Base-by-base conservation (phyloP, 768 basidiomycete species). In the Tephrocybe sp. region DNA sequence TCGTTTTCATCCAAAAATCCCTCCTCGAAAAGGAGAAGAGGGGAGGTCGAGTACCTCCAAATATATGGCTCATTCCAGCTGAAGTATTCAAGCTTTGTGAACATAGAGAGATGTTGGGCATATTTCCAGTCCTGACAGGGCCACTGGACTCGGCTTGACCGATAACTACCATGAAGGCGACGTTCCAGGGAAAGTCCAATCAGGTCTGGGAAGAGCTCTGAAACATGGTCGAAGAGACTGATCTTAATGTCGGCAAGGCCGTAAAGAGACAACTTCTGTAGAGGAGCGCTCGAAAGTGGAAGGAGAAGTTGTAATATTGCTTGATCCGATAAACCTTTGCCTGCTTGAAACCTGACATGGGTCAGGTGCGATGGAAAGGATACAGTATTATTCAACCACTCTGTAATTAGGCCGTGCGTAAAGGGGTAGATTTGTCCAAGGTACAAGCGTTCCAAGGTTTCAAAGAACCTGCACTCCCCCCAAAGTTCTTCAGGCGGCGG, bases 191-290 rank as follows among this genome's bases (percentile, higher is more conserved):
- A 43, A 11, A 50, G 41, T 7, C 31, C 40, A 5, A 27, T 37
- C 24, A 50, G 41, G 25, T 30, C 27, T 0, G 49, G 49, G 42
- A 50, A 50, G 9, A 30, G 41, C 9, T 28, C 19, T 3, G 39
- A 22, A 19, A 50, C 44, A 6, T 24, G n/a, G 16, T 50, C 49
- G 15, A 50, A 44, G n/a, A 50, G 21, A 25, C 34, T 22, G 8
- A 50, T 24, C 4, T 37, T 22, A 43, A 18, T 42, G 15, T 50
- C 31, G 18, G 39, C 38, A 9, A 44, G 36, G 9, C 49, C 49
- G 8, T 50, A 41, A 12, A 50, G 12, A 5, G 42, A 21, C 2
- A 50, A 21, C 9, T 37, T 32, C 30, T 37, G 32, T 15, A 50
- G 30, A 11, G 49, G 49, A 2, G 49, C 31, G 4, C 24, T 21